Base-by-base conservation (phyloP, 1,139 yeast species). In the Lipomyces yarrowii region DNA sequence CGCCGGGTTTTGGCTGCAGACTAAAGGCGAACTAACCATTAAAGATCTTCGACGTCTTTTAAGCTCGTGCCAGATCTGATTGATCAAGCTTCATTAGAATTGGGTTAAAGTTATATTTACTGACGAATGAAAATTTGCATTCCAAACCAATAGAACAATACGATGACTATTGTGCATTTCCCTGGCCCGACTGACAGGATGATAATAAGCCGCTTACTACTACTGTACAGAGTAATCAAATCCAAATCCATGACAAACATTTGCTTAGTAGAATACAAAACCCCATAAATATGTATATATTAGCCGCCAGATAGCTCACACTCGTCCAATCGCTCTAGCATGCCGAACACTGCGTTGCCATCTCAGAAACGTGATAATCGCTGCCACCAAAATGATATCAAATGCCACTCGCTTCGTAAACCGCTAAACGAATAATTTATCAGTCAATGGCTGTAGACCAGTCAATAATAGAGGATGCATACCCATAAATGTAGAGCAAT, bases 301-400 rank as follows among this genome's bases (percentile, higher is more conserved):
- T 15, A 30, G 23, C 6, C 23, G 5, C 13, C 55, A 11, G 11
- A 4, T 13, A 7, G 18, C 13, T 52, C 33, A 52, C 23, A 52
- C 55, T 30, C 55, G 55, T 15, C 18, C 18, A 7, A 26, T 11
- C 2, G 32, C 33, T 18, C n/a, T 52, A n/a, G 56, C 56, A 8
- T 54, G 56, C 15, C 54, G 35, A 30, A 60, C 13, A 21, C 18
- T 60, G 3, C 57, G 64, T 30, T 60, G 42, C 64, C 64, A 61
- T 33, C 60, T 60, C 30, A 61, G 37, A n/a, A 57, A 32, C 8
- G 60, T 52, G 52, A 61, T 52, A 21, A 61, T 30, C 5, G 60
- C 35, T 6, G 51, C 33, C 10, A 61, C 46, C 2, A 61, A 52
- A 8, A 52, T 37, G 11, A 52, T 35, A 42, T 61, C 64, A 18